Evolutionary conservation across 1,139 yeast species (phyloP), one percentile per base, ranked within the genome.

Genomic region (Saccharomyces uvarum): DNA sequence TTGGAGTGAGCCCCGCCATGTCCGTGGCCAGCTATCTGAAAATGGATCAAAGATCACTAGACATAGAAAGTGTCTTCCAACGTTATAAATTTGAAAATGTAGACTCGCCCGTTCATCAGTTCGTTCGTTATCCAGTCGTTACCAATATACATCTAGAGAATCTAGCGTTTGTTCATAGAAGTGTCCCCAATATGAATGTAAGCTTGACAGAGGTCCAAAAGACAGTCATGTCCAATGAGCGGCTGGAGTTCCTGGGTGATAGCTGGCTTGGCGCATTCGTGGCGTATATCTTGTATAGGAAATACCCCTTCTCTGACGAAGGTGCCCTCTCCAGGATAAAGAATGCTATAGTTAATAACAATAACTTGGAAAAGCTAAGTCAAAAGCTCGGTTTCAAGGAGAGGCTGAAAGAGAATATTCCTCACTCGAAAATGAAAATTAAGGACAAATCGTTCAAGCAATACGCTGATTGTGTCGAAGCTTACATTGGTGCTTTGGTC

Each of bases 221-320:
- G 52, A 59, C 54, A 3, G 46, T 53, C 3, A 55, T 59, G 53
- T 51, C 56, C 64, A 88, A 90, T 69, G 97, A 91, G 72, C 76
- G 97, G 52, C 75, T 90, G 42, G 98, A 91, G 69, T 91, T 88
- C 65, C 72, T 88, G 38, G 98, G 97, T 19, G 97, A 91, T 71
- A 84, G 97, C 1, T 79, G 88, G 51, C 73, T 90, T 57, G 87
- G 88, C 65, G 80, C 79, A 58, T 73, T 84, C 52, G 82, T 86
- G 21, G 83, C 96, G 0, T 73, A 80, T 54, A 75, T 86, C 48
- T 74, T 88, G 16, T 87, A 77, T 62, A 73, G 77, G 28, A 71
- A 78, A 57, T 85, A 83, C 62, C 89, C 93, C 0, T 72, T 76
- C 52, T 84, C 84, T 4, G 73, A 83, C 33, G 97, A 91, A 75